phyloP scores from a whole-genome alignment of 2,329 filamentous ascomycete genomes.

The Clarireedia monteithiana region DNA sequence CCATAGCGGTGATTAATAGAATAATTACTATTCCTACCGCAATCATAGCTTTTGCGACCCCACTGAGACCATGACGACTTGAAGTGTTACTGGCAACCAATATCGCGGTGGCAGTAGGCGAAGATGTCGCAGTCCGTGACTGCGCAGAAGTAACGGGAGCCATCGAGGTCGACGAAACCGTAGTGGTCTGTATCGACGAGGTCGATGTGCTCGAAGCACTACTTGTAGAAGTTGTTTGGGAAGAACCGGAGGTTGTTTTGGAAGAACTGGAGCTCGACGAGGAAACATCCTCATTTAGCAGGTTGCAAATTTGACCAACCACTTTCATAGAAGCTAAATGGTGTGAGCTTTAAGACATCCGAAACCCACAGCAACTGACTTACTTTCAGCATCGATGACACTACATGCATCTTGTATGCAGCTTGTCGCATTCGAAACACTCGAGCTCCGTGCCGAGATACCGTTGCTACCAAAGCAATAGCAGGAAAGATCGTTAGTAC shows the following conservation, averaged over 20 bases:
- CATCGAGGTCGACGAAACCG: not conserved
- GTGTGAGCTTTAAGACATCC: not conserved
- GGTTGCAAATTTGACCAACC: constrained; percentile 6
- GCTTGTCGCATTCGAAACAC: constrained; percentile 1
- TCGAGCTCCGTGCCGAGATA: not conserved
- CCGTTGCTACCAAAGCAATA: not conserved
- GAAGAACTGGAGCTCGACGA: not conserved
- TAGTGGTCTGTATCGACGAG: not conserved
- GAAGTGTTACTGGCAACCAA: not conserved
- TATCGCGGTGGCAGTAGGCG: not conserved
- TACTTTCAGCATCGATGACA: constrained; percentile 4
- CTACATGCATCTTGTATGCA: constrained; percentile 9
- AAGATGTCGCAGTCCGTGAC: not conserved
- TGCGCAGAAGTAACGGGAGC: not conserved
- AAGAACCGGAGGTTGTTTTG: not conserved
- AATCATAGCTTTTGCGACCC: constrained; percentile 3
- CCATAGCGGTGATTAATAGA: not conserved
- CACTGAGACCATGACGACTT: not conserved
- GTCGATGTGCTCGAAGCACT: not conserved
- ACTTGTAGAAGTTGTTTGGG: not conserved
- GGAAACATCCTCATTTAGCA: not conserved
- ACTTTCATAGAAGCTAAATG: constrained; percentile 6
- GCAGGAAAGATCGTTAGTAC: constrained; percentile 1
- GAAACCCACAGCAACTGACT: not conserved
- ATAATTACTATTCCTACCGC: not conserved